Conservation (phyloP, 106 monocot genomes). For the Amphibolis antarctica region DNA sequence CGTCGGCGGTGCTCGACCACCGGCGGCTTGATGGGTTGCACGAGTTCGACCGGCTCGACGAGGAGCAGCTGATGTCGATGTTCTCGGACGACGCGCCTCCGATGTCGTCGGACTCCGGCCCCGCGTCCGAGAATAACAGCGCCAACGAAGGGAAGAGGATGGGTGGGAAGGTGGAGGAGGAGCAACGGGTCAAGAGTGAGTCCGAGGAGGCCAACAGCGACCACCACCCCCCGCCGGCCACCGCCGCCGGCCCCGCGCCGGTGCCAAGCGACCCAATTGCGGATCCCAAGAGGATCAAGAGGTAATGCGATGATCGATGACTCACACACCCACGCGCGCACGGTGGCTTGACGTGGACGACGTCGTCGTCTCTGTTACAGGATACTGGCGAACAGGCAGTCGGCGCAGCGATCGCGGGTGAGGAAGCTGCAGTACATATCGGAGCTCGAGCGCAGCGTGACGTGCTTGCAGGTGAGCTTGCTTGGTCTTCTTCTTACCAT, state of each 20-base stretch:
- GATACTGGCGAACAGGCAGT: constrained; percentile 73
- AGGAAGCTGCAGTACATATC: constrained; percentile 77
- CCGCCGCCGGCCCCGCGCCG: not conserved
- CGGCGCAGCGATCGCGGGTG: constrained; percentile 68
- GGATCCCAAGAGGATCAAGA: constrained; percentile 80
- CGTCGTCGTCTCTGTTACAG: constrained; percentile 5
- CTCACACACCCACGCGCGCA: no score
- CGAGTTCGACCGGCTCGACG: constrained; percentile 69
- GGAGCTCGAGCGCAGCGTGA: constrained; percentile 71
- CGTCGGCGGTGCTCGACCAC: constrained; percentile 1
- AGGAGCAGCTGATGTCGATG: constrained; percentile 87
- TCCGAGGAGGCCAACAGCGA: constrained; percentile 34
- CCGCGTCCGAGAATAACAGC: constrained; percentile 31
- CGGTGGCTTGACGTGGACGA: not conserved
- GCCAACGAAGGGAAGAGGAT: constrained; percentile 19
- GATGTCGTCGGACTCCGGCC: constrained; percentile 13
- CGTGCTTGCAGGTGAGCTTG: constrained; percentile 8
- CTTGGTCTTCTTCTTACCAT: no score
- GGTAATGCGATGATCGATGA: constrained; percentile 18
- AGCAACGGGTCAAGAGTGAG: constrained; percentile 13
- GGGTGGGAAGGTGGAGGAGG: not conserved
- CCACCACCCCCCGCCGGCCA: not conserved
- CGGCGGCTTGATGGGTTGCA: constrained; percentile 2
- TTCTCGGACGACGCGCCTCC: constrained; percentile 42
- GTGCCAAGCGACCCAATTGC: not conserved